Percentiles rank a stretch among this genome's conserved stretches.
These are phyloP conservation scores for Ustilago cynodontis DNA, from an alignment of 1,284 basidiomycete genomes.

Conservation along the genomic window DNA sequence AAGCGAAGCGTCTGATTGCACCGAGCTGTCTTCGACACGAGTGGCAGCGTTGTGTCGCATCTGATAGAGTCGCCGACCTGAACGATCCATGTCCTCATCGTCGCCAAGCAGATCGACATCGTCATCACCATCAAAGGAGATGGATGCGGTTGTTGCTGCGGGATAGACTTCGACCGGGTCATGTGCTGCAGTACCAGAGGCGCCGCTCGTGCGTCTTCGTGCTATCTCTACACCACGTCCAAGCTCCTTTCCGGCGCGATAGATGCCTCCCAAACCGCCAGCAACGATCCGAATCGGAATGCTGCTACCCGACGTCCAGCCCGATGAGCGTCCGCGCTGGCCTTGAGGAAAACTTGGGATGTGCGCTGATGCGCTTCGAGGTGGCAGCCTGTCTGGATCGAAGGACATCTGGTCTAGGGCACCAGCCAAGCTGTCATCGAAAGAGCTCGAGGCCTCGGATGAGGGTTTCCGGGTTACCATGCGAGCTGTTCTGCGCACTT, in stretches of 20 bases:
- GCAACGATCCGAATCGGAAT: conserved; percentile 55
- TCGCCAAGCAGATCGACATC: conserved; percentile 42
- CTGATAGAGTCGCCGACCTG: conserved; percentile 9
- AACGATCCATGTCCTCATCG: conserved; percentile 7
- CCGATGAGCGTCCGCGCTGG: conserved; percentile 36
- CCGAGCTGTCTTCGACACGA: conserved; percentile 16
- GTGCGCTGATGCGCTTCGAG: conserved; percentile 31
- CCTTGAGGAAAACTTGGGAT: conserved; percentile 54
- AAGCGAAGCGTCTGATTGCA: conserved; percentile 26
- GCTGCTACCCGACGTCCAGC: conserved; percentile 44
- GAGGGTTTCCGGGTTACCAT: conserved; percentile 32
- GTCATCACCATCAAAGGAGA: conserved; percentile 44
- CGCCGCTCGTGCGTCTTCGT: conserved; percentile 32
- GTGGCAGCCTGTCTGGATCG: conserved; percentile 16
- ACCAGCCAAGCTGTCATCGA: conserved; percentile 36
- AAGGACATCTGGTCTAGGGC: conserved; percentile 43
- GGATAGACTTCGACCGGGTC: conserved; percentile 1
- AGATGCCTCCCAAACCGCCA: conserved; percentile 48
- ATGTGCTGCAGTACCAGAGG: conserved; percentile 2
- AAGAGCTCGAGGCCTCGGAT: conserved; percentile 17
- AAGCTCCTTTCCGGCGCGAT: conserved; percentile 47
- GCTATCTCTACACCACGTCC: conserved; percentile 50
- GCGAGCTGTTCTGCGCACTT: conserved; percentile 40
- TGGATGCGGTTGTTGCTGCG: conserved; percentile 8
- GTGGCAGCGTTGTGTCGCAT: not conserved